Percentiles rank a stretch among this genome's conserved stretches.
phyloP scores from a whole-genome alignment of 2,329 filamentous ascomycete species.

The Trichoderma sp. region DNA sequence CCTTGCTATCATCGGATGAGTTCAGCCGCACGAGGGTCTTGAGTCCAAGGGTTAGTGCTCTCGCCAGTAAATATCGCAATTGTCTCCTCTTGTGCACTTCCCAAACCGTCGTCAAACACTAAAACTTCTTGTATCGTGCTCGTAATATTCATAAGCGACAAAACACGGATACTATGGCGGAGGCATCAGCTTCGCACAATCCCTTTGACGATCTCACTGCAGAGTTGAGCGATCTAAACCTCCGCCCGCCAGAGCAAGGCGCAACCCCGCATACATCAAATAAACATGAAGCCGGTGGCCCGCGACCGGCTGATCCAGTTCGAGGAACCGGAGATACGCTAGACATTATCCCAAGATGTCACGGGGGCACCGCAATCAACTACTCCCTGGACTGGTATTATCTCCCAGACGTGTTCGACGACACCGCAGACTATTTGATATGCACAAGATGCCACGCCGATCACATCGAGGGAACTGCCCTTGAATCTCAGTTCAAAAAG shows the following conservation, averaged over 20 bases:
- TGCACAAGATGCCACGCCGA: slow-evolving; percentile 46
- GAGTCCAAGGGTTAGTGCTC: neutral
- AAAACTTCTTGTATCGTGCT: neutral
- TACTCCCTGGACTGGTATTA: slow-evolving; percentile 38
- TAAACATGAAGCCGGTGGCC: neutral
- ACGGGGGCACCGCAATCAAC: slow-evolving; percentile 28
- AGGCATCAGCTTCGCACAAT: neutral
- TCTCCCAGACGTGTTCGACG: slow-evolving; percentile 26
- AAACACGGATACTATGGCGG: neutral
- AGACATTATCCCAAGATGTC: slow-evolving; percentile 32
- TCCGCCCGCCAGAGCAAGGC: neutral
- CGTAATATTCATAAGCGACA: neutral
- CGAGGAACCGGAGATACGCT: slow-evolving; percentile 25
- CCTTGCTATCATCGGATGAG: neutral
- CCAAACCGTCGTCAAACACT: neutral
- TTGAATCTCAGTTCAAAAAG: slow-evolving; percentile 32
- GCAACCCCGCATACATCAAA: neutral
- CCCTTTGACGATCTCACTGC: neutral
- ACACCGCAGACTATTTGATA: slow-evolving; percentile 33
- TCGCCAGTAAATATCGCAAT: neutral
- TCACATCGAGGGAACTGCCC: slow-evolving; percentile 35
- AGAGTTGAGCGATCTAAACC: neutral
- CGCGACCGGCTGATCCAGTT: neutral
- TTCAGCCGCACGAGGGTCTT: neutral
- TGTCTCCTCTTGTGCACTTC: neutral